phyloP scores from a whole-genome alignment of 2,329 filamentous ascomycete genomes.

The Colletotrichum cereale region DNA sequence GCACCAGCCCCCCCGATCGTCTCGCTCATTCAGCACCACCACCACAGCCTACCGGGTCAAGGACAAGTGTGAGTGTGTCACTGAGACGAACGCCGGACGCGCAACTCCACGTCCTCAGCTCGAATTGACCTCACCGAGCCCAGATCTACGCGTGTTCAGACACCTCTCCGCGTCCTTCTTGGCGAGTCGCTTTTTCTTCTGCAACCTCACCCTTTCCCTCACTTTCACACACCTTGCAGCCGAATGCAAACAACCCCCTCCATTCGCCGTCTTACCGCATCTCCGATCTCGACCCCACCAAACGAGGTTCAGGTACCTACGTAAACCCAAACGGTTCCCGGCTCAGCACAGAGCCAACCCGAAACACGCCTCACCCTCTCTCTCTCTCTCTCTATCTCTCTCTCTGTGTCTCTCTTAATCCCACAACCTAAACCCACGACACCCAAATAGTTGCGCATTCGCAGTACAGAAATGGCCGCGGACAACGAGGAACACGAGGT shows the following conservation, averaged over 20 bases:
- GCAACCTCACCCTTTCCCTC: background rate
- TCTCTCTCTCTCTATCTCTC: slow-evolving; percentile 2
- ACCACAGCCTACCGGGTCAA: background rate
- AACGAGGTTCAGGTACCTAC: slow-evolving; percentile 8
- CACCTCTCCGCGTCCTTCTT: background rate
- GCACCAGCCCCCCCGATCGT: slow-evolving; percentile 9
- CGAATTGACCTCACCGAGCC: background rate
- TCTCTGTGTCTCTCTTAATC: background rate
- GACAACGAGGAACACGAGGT: slow-evolving; percentile 54
- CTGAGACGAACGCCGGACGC: background rate
- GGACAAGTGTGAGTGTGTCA: background rate
- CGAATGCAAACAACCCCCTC: background rate
- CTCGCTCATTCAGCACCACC: background rate
- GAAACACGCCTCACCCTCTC: slow-evolving; percentile 14
- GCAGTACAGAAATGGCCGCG: slow-evolving; percentile 43
- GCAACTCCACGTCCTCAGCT: background rate
- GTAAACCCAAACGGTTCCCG: slow-evolving; percentile 6
- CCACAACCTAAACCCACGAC: slow-evolving; percentile 5
- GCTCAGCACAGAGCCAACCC: slow-evolving; percentile 13
- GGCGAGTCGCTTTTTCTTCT: background rate
- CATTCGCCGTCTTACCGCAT: background rate
- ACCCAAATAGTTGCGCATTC: background rate
- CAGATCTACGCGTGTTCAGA: slow-evolving; percentile 4
- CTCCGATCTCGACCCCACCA: slow-evolving; percentile 21
- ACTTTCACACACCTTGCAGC: background rate